Percentiles rank a stretch among this genome's conserved stretches.
Evolutionary conservation across 73 alveolate genomes (phyloP).

Genomic region (Tetrahymena borealis): DNA sequence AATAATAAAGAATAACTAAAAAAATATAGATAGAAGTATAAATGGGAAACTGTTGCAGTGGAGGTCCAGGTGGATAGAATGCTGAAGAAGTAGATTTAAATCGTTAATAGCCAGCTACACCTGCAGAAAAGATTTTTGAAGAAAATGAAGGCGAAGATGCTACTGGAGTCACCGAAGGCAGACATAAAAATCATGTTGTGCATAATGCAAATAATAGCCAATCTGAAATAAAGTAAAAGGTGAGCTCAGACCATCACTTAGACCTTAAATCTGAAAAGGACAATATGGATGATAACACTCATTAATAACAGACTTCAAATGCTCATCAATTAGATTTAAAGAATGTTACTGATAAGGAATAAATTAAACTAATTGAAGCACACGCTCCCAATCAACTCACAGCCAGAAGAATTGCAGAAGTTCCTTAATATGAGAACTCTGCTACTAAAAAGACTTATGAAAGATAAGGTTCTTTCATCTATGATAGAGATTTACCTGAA

Average conservation of each 20-base stretch:
- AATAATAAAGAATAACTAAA: neutral
- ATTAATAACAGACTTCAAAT: neutral
- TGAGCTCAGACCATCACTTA: neutral
- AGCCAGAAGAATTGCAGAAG: neutral
- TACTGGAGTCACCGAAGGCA: neutral
- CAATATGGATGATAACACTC: neutral
- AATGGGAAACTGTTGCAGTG: neutral
- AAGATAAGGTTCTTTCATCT: constrained; percentile 4
- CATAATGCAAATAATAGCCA: neutral
- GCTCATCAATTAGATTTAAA: neutral
- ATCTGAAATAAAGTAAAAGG: neutral
- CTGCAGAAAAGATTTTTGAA: neutral
- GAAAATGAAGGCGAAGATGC: neutral
- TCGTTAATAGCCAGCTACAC: neutral
- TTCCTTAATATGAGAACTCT: neutral
- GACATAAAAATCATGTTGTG: neutral
- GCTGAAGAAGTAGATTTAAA: neutral
- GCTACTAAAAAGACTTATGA: neutral
- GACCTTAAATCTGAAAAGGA: neutral
- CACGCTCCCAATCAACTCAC: neutral
- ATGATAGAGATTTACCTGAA: constrained; percentile 26
- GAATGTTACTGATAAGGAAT: neutral
- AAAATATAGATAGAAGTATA: neutral
- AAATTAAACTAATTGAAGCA: neutral
- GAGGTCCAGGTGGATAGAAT: neutral